Evolutionary conservation across 768 basidiomycete genomes (phyloP), one percentile per base, ranked within the genome.

Genomic region (Auricularia cornea): DNA sequence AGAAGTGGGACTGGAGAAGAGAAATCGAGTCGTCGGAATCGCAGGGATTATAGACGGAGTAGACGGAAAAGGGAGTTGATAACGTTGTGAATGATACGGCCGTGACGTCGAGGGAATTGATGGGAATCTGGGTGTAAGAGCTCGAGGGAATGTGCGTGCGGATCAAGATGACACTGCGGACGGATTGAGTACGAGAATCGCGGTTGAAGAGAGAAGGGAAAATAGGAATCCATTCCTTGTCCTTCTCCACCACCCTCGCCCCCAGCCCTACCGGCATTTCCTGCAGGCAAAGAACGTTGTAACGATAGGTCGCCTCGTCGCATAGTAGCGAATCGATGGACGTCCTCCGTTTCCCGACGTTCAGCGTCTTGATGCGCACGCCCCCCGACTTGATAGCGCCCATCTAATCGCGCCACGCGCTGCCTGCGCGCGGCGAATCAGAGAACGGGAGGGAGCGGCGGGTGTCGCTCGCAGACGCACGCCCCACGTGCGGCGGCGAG

Each of bases 61-160:
- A 48, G 18, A 48, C 20, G 44, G 10, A 18, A 8, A 48, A 12
- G 44, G 44, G 20, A 18, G 10, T 5, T 11, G 44, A 48, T 23
- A 18, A 18, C 5, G 44, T 8, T 18, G 44, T 20, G 18, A 48
- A 48, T 4, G 44, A 12, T 18, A 48, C 5, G 44, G 11, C 44
- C 11, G 44, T 48, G 18, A 48, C 11, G 18, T 48, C 44, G 10
- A 48, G 20, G 20, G 28, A 52, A 31, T 44, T 59, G 60, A 16
- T 14, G 52, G 32, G 59, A 56, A 54, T 59, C 26, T 18, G 35
- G 35, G 20, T 29, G 51, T 35, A 81, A 86, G 64, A 48, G 44
- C 48, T 91, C 97, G 44, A 12, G 10, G 44, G 44, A 48, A 48
- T 48, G 44, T 18, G 5, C 44, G 10, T 48, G 44, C 20, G 10